Base-by-base conservation (phyloP, 1,139 yeast species). In the Oligophagozyma castellii region DNA sequence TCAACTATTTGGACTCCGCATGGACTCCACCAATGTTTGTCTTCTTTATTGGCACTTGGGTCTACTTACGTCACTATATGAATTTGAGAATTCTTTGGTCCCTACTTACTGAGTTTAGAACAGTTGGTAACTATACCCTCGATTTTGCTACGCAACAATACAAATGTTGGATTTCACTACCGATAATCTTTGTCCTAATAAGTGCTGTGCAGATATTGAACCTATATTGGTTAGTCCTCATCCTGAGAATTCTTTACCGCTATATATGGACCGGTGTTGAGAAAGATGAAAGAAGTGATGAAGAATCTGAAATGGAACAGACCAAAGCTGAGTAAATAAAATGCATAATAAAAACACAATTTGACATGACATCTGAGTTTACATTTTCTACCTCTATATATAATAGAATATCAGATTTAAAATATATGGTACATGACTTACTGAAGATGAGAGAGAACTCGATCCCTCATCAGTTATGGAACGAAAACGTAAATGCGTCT, bases 141-240 rank as follows among this genome's bases (percentile, higher is more conserved):
- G 73, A 83, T 59, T 89, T 86, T 74, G 81, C 67, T n/a, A 75
- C 92, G 19, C 89, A 84, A 53, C 95, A 86, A 55, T 89, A 86
- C 63, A 89, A 92, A 58, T 89, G 96, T 59, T 83, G 81, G 76
- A 80, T 92, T 41, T 78, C 96, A 12, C 93, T 81, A 58, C 78
- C 80, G 36, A 84, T 89, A 51, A 86, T 89, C 2, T 86, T 89
- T 48, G 56, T 59, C 13, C 67, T 89, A 48, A 67, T 89, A 35
- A 62, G 69, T 33, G 86, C 92, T 2, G 66, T 89, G 40, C 98
- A 89, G 53, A 48, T 81, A 34, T 86, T 89, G 35, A 89, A 89
- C 49, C 46, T 68, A 14, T 89, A 80, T 59, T 89, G 98, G 98
- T 64, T 86, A 37, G 70, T 69, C 45, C 65, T 89, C 48, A 81